These are phyloP conservation scores for sweet orange (Citrus sinensis) DNA, from an alignment of 345 rosid genomes.

Conservation along the genomic window DNA sequence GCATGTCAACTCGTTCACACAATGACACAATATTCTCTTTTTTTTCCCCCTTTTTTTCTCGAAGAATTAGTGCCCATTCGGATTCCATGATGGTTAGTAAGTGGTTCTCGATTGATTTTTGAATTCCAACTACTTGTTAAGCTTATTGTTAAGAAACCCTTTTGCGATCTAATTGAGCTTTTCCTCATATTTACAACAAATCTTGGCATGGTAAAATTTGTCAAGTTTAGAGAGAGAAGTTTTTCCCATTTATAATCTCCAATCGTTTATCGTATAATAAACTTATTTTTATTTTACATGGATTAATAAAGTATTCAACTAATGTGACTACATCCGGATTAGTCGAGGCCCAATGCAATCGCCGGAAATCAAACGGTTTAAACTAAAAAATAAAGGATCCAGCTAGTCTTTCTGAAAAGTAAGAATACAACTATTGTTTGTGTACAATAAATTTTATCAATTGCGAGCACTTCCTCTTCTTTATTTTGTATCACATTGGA, in stretches of 20 bases:
- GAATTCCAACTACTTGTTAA: neutral
- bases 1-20: neutral
- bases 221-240: too few species aligned
- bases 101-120: neutral
- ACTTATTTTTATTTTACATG: neutral
- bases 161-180: too few species aligned
- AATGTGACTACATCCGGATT: neutral
- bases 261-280: neutral
- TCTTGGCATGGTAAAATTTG: too few species aligned
- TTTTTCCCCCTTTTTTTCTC: too few species aligned
- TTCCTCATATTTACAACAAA: too few species aligned
- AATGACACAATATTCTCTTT: neutral
- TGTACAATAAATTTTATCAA: neutral
- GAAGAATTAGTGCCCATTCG: constrained; percentile 1
- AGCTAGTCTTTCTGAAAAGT: neutral
- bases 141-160: too few species aligned
- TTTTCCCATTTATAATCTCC: neutral
- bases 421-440: neutral
- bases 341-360: rapidly evolving
- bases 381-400: neutral
- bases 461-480: neutral
- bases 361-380: rapidly evolving
- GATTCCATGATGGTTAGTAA: neutral
- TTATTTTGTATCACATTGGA: neutral
- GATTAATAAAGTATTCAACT: neutral